Evolutionary conservation across 495 filamentous ascomycete genomes (phyloP).

Genomic region (Hypomontagnella monticulosa): DNA sequence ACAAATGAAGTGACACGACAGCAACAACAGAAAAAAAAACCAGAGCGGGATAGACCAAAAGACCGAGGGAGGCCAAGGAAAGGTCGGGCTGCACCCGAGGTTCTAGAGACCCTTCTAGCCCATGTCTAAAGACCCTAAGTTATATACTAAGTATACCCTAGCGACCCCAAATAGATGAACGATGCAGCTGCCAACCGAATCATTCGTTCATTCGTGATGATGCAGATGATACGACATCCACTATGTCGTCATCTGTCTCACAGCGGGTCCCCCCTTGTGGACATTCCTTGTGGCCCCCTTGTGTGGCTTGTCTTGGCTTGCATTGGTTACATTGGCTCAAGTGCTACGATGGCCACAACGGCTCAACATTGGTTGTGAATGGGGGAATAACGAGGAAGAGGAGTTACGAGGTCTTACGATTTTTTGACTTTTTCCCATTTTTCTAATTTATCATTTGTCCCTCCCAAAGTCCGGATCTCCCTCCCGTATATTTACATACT

Average conservation of each 20-base stretch:
- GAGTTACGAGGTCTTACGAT: background rate
- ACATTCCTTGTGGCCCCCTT: conserved; percentile 7
- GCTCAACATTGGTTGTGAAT: background rate
- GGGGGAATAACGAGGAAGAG: background rate
- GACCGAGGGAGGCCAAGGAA: conserved; percentile 22
- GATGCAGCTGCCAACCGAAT: conserved; percentile 39
- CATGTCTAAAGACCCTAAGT: conserved; percentile 15
- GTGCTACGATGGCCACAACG: conserved; percentile 2
- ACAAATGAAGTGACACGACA: conserved; percentile 42
- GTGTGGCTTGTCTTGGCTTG: conserved; percentile 26
- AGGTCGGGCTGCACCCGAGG: conserved; percentile 26
- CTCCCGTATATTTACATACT: background rate
- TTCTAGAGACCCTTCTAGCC: conserved; percentile 35
- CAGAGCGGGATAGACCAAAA: too few species aligned
- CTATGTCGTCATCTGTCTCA: conserved; percentile 46
- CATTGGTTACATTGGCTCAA: conserved; percentile 18
- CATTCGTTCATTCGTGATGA: conserved; percentile 35
- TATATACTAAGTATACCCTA: background rate
- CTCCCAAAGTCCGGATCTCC: conserved; percentile 6
- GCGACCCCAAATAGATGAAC: conserved; percentile 38
- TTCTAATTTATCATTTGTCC: background rate
- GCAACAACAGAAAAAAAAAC: background rate
- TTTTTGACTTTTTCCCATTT: conserved; percentile 24
- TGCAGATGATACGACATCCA: conserved; percentile 27
- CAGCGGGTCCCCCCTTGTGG: conserved; percentile 19